These are phyloP conservation scores for Populus trichocarpa DNA, from an alignment of 441 rosid species.

Conservation along the genomic window DNA sequence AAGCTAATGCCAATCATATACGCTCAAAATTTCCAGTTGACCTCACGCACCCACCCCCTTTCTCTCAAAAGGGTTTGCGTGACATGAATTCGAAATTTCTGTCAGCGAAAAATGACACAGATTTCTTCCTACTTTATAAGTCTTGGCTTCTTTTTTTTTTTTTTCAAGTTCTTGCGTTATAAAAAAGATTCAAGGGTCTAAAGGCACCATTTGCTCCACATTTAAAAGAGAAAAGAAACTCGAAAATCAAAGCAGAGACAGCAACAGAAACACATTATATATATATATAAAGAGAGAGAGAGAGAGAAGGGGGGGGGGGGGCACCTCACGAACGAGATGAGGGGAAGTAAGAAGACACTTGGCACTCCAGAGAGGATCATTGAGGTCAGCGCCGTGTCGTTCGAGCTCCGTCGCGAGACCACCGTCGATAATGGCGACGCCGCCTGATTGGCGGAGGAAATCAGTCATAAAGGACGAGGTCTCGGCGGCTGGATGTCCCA, in stretches of 20 bases:
- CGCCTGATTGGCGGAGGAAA: constrained; percentile 61
- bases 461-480: constrained; percentile 42
- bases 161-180: background rate
- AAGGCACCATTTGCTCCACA: background rate
- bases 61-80: background rate
- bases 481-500: constrained; percentile 23
- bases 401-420: constrained; percentile 93
- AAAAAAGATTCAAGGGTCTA: background rate
- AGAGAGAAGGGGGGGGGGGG: background rate
- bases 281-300: background rate
- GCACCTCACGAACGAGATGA: constrained; percentile 67
- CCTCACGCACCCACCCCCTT: background rate
- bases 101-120: background rate
- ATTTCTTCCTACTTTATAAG: background rate
- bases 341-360: constrained; percentile 80
- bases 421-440: constrained; percentile 69
- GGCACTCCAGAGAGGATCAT: constrained; percentile 97
- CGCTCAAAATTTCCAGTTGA: background rate
- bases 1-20: background rate
- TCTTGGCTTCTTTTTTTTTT: background rate
- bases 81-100: background rate
- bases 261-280: background rate
- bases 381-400: constrained; percentile 82
- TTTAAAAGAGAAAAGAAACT: background rate
- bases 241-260: background rate